Conservation (phyloP, 208 protist species). For the Wallacemonas sp. region DNA sequence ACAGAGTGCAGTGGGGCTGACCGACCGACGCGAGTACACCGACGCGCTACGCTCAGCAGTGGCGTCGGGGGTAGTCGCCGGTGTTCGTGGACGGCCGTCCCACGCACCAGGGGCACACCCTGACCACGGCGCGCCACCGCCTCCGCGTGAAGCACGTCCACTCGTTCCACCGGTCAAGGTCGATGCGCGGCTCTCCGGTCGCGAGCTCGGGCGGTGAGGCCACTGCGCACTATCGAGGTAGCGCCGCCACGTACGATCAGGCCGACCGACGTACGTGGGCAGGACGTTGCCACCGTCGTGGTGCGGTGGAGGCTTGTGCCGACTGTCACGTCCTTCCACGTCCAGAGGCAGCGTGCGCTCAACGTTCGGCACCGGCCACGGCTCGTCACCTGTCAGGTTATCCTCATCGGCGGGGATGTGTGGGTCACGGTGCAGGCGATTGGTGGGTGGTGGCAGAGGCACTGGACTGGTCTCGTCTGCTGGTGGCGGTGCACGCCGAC, state of each 20-base stretch:
- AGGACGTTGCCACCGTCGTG: not conserved
- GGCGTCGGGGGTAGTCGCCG: no score
- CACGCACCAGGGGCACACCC: slow-evolving; percentile 2
- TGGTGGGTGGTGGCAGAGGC: not conserved
- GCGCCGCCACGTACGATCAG: not conserved
- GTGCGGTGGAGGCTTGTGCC: no score
- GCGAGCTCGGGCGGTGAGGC: not conserved
- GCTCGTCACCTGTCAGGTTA: no score
- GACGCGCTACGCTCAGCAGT: no score
- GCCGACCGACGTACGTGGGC: not conserved
- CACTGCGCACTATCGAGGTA: not conserved
- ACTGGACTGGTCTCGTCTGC: not conserved
- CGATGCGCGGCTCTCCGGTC: not conserved
- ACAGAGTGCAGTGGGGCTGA: not conserved
- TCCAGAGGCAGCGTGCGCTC: not conserved
- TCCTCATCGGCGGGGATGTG: no score
- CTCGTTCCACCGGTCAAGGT: not conserved
- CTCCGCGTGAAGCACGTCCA: not conserved
- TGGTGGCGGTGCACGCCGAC: not conserved
- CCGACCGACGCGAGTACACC: not conserved
- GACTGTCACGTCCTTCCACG: not conserved
- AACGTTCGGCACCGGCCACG: no score
- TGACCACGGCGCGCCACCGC: not conserved
- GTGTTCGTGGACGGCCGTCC: not conserved
- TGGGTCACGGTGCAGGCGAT: no score